A percentile compares a stretch with the other conserved stretches of the same genome.
These are phyloP conservation scores for Apiospora arundinis DNA, from an alignment of 2,329 filamentous ascomycete species.

Conservation along the genomic window DNA sequence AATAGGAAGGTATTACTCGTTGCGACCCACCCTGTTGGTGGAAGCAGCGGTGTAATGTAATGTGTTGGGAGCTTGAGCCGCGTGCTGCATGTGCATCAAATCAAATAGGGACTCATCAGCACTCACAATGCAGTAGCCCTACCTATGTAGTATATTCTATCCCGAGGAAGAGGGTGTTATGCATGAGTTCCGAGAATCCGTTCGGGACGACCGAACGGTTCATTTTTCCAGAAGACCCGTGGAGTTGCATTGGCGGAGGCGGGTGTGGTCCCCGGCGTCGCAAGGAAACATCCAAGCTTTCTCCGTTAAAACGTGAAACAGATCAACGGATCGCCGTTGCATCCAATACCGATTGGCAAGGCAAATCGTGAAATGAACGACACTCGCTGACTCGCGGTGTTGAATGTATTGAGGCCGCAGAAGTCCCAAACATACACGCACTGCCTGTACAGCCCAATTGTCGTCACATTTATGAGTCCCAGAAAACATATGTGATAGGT, in stretches of 20 bases:
- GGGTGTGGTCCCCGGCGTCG: background rate
- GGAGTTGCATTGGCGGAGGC: background rate
- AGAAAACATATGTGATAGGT: background rate
- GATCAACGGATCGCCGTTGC: background rate
- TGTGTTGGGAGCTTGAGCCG: background rate
- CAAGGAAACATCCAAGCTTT: constrained; percentile 8
- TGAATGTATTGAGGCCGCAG: too few species aligned
- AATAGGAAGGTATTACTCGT: background rate
- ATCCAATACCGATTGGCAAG: background rate
- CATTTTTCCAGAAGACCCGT: background rate
- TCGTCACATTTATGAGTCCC: background rate
- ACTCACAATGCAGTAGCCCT: background rate
- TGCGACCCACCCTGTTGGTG: constrained; percentile 9
- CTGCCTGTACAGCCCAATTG: background rate
- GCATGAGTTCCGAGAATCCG: background rate
- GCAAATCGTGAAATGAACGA: background rate
- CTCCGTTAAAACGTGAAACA: background rate
- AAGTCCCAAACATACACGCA: background rate
- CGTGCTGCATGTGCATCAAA: background rate
- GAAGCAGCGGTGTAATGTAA: constrained; percentile 7
- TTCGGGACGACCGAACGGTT: constrained; percentile 6
- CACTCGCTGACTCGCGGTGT: background rate
- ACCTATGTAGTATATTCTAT: background rate
- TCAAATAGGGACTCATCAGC: background rate
- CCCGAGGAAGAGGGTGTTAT: background rate